Percentiles rank a stretch among this genome's conserved stretches.
phyloP scores from a whole-genome alignment of 208 protist species.

The Acanthamoeba lugdunensis region DNA sequence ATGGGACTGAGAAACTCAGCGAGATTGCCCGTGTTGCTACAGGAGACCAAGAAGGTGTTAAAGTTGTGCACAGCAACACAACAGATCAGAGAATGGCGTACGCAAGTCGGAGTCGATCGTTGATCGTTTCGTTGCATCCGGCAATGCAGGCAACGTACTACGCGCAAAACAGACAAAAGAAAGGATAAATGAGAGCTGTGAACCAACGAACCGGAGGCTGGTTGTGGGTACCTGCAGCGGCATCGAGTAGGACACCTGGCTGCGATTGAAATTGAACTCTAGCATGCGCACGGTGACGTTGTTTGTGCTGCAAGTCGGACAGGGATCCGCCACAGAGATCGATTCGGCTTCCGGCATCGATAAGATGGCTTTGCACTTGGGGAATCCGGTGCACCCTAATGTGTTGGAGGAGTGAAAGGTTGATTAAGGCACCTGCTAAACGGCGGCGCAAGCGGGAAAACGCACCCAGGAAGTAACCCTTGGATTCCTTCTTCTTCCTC shows the following conservation, averaged over 20 bases:
- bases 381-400: constrained; percentile 4
- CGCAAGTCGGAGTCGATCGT: too few relatives aligned
- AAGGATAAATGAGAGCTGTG: too few relatives aligned
- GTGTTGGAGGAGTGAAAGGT: neutral
- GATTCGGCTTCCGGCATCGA: neutral
- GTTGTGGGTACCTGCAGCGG: neutral
- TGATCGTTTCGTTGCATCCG: too few relatives aligned
- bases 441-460: neutral
- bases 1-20: too few relatives aligned
- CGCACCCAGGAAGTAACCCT: neutral
- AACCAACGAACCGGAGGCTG: too few relatives aligned
- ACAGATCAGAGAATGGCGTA: too few relatives aligned
- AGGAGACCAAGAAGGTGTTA: too few relatives aligned
- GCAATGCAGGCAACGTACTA: too few relatives aligned
- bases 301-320: neutral
- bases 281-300: constrained; percentile 31
- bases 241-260: neutral
- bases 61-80: too few relatives aligned
- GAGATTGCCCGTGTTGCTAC: too few relatives aligned
- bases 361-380: constrained; percentile 53
- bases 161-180: too few relatives aligned
- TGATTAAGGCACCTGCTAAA: neutral
- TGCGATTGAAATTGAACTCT: constrained; percentile 20
- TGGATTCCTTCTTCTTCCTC: constrained; percentile 34
- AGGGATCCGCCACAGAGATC: neutral